Conservation (phyloP, 768 basidiomycete species). For the Tylopilus vinaceipallidus region DNA sequence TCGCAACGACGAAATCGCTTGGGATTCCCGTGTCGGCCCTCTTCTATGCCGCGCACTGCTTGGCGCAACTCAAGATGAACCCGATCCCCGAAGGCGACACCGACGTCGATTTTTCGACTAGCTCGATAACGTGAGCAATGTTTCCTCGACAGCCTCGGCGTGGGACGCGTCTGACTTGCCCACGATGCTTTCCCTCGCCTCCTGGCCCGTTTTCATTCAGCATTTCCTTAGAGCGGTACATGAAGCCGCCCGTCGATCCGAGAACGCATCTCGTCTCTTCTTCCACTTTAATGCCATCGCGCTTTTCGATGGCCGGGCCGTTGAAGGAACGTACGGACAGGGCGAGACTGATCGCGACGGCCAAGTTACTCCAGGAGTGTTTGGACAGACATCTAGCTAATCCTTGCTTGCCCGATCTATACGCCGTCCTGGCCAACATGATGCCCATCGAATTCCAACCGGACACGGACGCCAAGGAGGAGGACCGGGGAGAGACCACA, state of each 20-base stretch:
- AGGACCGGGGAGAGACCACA: too few species aligned
- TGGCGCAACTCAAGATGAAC: conserved; percentile 23
- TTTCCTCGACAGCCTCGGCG: background rate
- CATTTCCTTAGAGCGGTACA: conserved; percentile 18
- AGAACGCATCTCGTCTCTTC: conserved; percentile 19
- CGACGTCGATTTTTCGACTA: conserved; percentile 16
- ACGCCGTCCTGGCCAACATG: too few species aligned
- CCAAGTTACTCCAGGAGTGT: too few species aligned
- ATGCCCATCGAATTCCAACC: too few species aligned
- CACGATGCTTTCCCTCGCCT: background rate
- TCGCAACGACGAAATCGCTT: conserved; percentile 8
- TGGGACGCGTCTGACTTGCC: background rate
- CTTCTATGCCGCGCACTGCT: conserved; percentile 23
- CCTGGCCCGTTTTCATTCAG: conserved; percentile 1
- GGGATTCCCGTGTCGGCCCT: conserved; percentile 16
- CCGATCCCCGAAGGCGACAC: conserved; percentile 5
- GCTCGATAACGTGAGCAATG: conserved; percentile 8
- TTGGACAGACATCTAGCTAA: too few species aligned
- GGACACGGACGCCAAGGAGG: too few species aligned
- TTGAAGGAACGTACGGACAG: conserved; percentile 13
- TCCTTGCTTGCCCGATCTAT: too few species aligned
- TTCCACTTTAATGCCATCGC: conserved; percentile 5
- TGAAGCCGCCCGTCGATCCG: conserved; percentile 18
- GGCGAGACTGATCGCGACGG: conserved; percentile 13
- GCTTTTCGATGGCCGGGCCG: conserved; percentile 15